Evolutionary conservation across 495 filamentous ascomycete species (phyloP).

Genomic region (Xylaria castorea): DNA sequence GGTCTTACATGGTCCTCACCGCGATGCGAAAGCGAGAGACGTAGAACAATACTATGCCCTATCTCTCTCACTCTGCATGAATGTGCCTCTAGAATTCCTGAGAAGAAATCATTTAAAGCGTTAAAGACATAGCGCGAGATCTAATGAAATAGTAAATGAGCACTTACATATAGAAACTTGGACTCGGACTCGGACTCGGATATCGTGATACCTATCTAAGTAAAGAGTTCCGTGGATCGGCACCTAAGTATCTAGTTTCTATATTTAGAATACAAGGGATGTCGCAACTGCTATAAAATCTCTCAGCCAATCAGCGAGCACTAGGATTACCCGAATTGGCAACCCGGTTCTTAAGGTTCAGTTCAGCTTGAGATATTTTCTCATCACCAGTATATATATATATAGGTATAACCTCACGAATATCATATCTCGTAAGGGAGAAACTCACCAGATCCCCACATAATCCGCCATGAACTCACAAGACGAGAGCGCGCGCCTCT

Average conservation of each 20-base stretch:
- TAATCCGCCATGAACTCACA: slow-evolving; percentile 7
- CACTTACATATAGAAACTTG: no score
- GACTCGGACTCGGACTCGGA: no score
- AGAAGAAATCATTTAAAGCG: neutral
- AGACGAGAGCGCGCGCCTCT: neutral
- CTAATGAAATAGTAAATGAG: neutral
- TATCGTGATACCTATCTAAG: neutral
- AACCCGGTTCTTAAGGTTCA: neutral
- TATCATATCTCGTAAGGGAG: neutral
- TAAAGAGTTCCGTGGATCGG: no score
- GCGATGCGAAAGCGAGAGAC: neutral
- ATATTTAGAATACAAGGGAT: no score
- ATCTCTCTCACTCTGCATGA: neutral
- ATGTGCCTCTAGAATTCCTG: neutral
- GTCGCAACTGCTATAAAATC: neutral
- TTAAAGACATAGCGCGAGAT: neutral
- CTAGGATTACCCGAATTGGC: neutral
- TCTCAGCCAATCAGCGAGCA: neutral
- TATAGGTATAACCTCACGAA: no score
- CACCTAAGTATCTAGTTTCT: no score
- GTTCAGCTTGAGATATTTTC: slow-evolving; percentile 11
- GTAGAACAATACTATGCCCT: neutral
- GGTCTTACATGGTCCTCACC: neutral
- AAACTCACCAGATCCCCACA: neutral
- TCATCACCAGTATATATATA: neutral